A percentile compares a stretch with the other conserved stretches of the same genome.
Conservation (phyloP, 441 rosid species). For the Syzygium malaccense region DNA sequence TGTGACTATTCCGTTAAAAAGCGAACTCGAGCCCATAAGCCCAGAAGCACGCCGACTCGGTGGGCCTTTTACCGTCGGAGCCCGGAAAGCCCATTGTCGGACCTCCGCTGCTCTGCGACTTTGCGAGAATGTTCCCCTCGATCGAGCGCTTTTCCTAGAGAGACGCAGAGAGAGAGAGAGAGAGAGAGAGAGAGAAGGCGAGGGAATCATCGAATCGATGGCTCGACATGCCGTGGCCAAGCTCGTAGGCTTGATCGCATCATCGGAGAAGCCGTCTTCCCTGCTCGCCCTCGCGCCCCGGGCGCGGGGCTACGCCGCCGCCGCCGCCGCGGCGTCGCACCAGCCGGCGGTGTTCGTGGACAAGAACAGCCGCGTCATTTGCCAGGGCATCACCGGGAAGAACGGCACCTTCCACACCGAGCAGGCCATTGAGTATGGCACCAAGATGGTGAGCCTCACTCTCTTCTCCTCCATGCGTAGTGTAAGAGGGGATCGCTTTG, state of each 20-base stretch:
- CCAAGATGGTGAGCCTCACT: constrained; percentile 60
- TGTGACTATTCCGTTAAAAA: too few relatives aligned
- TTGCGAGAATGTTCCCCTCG: neutral
- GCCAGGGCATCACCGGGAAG: constrained; percentile 97
- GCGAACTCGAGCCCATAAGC: neutral
- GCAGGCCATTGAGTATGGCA: constrained; percentile 98
- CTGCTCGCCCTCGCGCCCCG: neutral
- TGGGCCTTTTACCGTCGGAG: neutral
- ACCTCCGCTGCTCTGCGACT: neutral
- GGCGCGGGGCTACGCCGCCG: constrained; percentile 1
- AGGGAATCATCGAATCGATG: constrained; percentile 12
- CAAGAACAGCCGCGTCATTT: constrained; percentile 78
- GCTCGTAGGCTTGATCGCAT: constrained; percentile 25
- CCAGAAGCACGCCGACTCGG: neutral
- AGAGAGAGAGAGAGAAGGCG: neutral
- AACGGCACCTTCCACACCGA: constrained; percentile 97
- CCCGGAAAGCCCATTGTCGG: neutral
- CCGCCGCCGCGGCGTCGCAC: constrained; percentile 41
- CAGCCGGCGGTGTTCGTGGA: constrained; percentile 87
- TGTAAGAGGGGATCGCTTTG: neutral
- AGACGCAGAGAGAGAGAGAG: neutral
- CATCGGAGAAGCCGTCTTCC: neutral
- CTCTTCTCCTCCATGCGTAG: neutral
- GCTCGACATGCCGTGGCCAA: constrained; percentile 30
- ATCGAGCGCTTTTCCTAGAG: neutral